Conservation (phyloP, 768 basidiomycete genomes). For the Trametes punicea region DNA sequence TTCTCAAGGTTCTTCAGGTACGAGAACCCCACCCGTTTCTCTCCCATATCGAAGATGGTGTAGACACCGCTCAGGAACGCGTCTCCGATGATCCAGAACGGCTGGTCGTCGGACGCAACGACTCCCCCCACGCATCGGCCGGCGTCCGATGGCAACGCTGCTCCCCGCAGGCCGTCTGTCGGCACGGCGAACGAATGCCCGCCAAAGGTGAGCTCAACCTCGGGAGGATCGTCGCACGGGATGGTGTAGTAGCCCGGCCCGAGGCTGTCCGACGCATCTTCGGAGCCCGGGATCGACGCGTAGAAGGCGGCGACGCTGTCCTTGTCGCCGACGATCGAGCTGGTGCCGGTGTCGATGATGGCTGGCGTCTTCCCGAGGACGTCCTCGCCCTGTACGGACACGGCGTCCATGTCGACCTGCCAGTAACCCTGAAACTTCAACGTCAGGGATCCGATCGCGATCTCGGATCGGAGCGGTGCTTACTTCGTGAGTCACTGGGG, state of each 20-base stretch:
- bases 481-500: constrained; percentile 29
- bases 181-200: constrained; percentile 37
- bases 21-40: constrained; percentile 22
- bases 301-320: constrained; percentile 29
- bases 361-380: constrained; percentile 19
- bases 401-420: constrained; percentile 34
- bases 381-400: constrained; percentile 27
- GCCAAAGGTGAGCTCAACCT: constrained; percentile 38
- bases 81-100: constrained; percentile 37
- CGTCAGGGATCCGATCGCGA: not conserved
- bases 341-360: constrained; percentile 38
- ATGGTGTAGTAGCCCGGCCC: constrained; percentile 38
- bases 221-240: constrained; percentile 32
- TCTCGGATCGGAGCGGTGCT: not conserved
- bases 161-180: constrained; percentile 41
- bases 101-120: constrained; percentile 17
- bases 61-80: constrained; percentile 46
- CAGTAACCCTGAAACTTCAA: constrained; percentile 31
- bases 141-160: constrained; percentile 30
- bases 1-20: constrained; percentile 1
- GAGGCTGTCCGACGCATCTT: constrained; percentile 21
- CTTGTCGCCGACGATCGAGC: constrained; percentile 31
- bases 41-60: constrained; percentile 22
- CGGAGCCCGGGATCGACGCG: constrained; percentile 30
- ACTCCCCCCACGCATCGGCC: constrained; percentile 38